Conservation (phyloP, 176 grass and related monocot species). For the Avena insularis region DNA sequence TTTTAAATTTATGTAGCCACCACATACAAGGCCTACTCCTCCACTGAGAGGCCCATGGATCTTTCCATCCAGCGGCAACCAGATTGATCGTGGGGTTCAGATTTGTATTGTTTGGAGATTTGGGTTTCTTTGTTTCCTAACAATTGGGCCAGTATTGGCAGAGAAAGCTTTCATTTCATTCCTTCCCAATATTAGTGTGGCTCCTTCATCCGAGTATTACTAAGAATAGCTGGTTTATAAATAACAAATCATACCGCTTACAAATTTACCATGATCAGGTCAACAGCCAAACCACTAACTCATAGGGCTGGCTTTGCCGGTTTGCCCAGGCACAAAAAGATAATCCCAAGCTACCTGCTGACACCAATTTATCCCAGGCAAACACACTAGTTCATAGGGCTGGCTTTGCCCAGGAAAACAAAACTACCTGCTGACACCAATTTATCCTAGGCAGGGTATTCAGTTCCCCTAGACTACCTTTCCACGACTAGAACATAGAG, state of each 20-base stretch:
- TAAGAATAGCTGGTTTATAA: not conserved
- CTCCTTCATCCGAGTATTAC: not conserved
- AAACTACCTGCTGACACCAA: not conserved
- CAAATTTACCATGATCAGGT: not conserved
- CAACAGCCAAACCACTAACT: not conserved
- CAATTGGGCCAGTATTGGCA: not conserved
- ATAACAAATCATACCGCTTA: not conserved
- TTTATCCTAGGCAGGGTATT: not conserved
- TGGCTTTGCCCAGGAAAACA: not conserved
- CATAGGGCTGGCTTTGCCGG: not conserved
- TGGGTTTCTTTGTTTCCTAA: constrained; percentile 1
- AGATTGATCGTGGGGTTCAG: not conserved
- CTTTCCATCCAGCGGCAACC: not conserved
- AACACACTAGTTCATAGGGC: not conserved
- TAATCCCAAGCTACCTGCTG: not conserved
- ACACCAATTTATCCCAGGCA: not conserved
- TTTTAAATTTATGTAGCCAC: not conserved
- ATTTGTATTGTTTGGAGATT: not conserved
- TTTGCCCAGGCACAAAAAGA: not conserved
- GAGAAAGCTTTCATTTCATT: not conserved
- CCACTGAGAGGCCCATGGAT: not conserved
- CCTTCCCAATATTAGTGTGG: not conserved
- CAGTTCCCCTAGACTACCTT: not conserved
- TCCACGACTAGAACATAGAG: not conserved
- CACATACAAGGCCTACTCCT: not conserved